Evolutionary conservation across 2,329 filamentous ascomycete species (phyloP).

Genomic region (Corynespora cassiicola): DNA sequence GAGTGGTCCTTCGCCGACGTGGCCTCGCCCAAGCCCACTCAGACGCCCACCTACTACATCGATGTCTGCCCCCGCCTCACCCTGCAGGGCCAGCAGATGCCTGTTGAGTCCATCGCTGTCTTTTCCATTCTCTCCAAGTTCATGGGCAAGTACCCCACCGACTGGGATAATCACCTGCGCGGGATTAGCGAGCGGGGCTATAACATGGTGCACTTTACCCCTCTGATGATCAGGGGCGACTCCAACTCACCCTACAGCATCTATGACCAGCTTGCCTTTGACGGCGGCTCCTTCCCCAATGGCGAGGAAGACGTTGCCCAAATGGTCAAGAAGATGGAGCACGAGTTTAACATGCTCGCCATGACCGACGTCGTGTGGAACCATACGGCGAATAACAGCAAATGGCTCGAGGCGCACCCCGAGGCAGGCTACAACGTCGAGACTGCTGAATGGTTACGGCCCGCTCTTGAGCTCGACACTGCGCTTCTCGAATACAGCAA

Average conservation of each 20-base stretch:
- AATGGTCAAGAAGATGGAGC: conserved; percentile 81
- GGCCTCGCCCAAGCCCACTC: conserved; percentile 62
- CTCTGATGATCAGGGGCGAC: conserved; percentile 82
- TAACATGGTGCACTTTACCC: conserved; percentile 99
- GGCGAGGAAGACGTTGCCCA: conserved; percentile 82
- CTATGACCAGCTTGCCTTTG: conserved; percentile 89
- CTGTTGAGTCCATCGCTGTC: conserved; percentile 84
- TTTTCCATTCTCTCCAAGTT: conserved; percentile 98
- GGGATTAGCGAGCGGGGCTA: conserved; percentile 92
- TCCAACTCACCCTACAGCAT: conserved; percentile 98
- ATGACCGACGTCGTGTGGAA: conserved; percentile 98
- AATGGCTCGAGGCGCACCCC: conserved; percentile 92
- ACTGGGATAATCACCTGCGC: conserved; percentile 88
- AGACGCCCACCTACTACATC: conserved; percentile 85
- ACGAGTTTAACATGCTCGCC: conserved; percentile 82
- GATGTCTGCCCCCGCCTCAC: conserved; percentile 85
- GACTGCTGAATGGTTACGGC: conserved; percentile 77
- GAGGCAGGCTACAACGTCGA: conserved; percentile 94
- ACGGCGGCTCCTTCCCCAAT: conserved; percentile 78
- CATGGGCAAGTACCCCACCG: conserved; percentile 88
- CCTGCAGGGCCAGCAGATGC: conserved; percentile 75
- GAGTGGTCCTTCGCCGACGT: conserved; percentile 69
- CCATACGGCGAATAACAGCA: conserved; percentile 94
- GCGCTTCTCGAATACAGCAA: conserved; percentile 71
- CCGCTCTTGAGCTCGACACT: conserved; percentile 77